Base-by-base conservation (phyloP, 2,329 filamentous ascomycete genomes). In the Truncatella angustata region DNA sequence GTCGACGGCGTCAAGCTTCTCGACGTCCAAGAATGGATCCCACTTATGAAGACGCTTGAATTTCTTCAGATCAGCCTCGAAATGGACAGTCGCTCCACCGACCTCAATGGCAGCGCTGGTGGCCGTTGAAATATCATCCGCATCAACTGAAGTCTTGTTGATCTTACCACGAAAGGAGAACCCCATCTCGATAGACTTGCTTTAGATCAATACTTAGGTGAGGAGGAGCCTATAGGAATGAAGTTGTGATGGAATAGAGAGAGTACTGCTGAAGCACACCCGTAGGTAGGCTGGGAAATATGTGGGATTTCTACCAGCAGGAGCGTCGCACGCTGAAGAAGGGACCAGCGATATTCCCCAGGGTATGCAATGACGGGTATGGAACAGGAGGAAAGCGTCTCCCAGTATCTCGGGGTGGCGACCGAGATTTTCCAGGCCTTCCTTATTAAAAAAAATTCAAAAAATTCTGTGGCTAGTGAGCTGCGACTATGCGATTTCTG, bases 21-120 rank as follows among this genome's bases (percentile, higher is more conserved):
- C 81, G 54, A 85, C 72, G n/a, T 82, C 81, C 57, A 87, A 66
- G 61, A 87, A 86, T 35, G 83, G 82, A 56, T 87, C 84, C 67
- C 84, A 79, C 58, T 80, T 77, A 66, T 87, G 84, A 54, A 80
- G 75, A 60, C 78, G 77, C 61, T 84, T 80, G 62, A 86, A 79
- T 51, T 80, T 73, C 61, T 76, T 77, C 51, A 86, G 73, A 20
- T 35, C 45, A 34, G 45, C 45, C 11, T 23, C 45, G 32, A 34
- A 34, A 20, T 36, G 32, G 34, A 37, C 34, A 18, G n/a, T 23
- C 18, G 24, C 45, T 16, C 45, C 45, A 18, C 45, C 45, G 45
- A 49, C 23, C 45, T 49, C 45, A 23, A 34, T 34, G 32, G 32
- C 34, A 23, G 32, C 20, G n/a, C 45, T 34, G 45, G 32, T 36